Evolutionary conservation across 306 rosid species (phyloP).

Genomic region (Gastrolobium bilobum): DNA sequence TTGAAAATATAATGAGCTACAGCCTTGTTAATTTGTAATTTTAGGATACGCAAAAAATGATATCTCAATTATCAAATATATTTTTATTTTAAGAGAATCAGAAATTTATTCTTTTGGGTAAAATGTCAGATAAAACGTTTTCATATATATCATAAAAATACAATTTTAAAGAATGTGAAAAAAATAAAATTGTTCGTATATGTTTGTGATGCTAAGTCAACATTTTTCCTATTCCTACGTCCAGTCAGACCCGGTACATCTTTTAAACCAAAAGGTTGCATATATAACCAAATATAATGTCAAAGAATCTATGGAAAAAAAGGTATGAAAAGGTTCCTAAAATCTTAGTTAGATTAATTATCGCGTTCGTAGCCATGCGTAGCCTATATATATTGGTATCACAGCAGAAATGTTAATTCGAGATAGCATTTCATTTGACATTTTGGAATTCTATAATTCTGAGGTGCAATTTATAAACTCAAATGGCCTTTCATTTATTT

Average conservation of each 20-base stretch:
- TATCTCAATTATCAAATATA: neutral
- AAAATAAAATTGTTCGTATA: too few species aligned
- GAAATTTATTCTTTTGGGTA: too few species aligned
- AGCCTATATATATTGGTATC: neutral
- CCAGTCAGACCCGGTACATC: neutral
- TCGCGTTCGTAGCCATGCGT: neutral
- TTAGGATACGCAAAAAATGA: neutral
- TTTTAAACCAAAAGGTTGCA: neutral
- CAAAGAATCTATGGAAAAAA: conserved; percentile 1
- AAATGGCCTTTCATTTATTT: neutral
- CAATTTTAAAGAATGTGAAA: too few species aligned
- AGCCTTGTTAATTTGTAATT: neutral
- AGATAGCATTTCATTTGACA: neutral
- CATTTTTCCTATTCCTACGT: neutral
- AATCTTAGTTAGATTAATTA: neutral
- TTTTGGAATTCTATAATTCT: neutral
- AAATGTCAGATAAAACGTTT: too few species aligned
- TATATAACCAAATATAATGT: neutral
- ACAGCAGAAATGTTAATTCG: neutral
- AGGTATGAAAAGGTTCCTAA: neutral
- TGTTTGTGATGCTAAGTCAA: neutral
- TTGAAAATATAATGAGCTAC: neutral
- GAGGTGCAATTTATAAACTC: conserved; percentile 10
- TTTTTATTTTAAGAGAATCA: too few species aligned
- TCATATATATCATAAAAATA: too few species aligned